Percentiles rank a stretch among this genome's conserved stretches.
These are phyloP conservation scores for Cyclaneusma minus DNA, from an alignment of 2,329 filamentous ascomycete genomes.

Conservation along the genomic window DNA sequence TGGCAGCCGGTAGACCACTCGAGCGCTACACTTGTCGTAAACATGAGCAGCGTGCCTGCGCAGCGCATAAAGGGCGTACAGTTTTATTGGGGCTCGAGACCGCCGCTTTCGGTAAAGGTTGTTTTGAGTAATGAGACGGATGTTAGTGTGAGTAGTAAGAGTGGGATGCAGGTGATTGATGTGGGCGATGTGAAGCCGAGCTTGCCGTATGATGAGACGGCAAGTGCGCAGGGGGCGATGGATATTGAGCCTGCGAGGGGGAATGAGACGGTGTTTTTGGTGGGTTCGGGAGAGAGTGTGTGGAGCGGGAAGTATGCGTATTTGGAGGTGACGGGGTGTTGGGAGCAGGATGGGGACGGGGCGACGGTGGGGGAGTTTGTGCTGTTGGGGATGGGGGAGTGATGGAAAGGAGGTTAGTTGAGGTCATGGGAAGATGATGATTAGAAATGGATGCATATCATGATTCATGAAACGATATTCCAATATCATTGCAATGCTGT, in stretches of 20 bases:
- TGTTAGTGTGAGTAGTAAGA: slow-evolving; percentile 14
- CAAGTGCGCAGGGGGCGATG: slow-evolving; percentile 3
- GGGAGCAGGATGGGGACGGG: slow-evolving; percentile 23
- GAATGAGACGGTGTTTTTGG: slow-evolving; percentile 13
- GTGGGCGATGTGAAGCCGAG: slow-evolving; percentile 16
- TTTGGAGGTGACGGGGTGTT: slow-evolving; percentile 31
- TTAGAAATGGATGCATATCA: no score
- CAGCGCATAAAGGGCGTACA: slow-evolving; percentile 30
- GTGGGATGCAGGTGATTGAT: slow-evolving; percentile 8
- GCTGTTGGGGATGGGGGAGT: slow-evolving; percentile 12
- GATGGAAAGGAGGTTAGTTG: no score
- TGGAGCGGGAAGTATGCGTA: slow-evolving; percentile 18
- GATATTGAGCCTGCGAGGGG: slow-evolving; percentile 14
- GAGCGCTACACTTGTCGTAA: slow-evolving; percentile 38
- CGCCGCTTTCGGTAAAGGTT: slow-evolving; percentile 35
- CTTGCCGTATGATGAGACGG: slow-evolving; percentile 12
- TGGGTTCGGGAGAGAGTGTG: slow-evolving; percentile 11
- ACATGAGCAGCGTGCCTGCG: slow-evolving; percentile 23
- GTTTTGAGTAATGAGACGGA: slow-evolving; percentile 37
- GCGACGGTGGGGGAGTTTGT: slow-evolving; percentile 38
- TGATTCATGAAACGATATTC: no score
- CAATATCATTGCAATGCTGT: no score
- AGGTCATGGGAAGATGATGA: no score
- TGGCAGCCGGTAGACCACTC: slow-evolving; percentile 46
- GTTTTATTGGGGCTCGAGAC: slow-evolving; percentile 44